phyloP scores from a whole-genome alignment of 768 basidiomycete species.

The Dentipellis fragilis region DNA sequence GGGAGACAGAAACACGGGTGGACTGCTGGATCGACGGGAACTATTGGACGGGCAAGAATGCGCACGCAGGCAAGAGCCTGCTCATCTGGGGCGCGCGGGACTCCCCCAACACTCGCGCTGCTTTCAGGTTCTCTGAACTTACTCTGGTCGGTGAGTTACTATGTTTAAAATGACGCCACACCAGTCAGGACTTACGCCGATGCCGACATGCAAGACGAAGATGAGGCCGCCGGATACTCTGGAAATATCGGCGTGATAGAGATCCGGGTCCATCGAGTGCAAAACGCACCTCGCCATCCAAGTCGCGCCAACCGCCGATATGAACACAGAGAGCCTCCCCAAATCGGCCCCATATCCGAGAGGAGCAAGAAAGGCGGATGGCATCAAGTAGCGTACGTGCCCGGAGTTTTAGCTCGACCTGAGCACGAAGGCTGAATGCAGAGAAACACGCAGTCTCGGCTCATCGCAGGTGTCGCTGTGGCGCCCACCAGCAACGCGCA shows the following conservation, averaged over 20 bases:
- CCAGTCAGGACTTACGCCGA: not conserved
- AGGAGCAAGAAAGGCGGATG: not conserved
- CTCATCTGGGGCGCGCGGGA: not conserved
- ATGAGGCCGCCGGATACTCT: not conserved
- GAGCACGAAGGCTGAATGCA: not conserved
- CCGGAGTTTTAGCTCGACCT: not conserved
- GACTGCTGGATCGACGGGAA: not conserved
- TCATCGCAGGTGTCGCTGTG: not conserved
- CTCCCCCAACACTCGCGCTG: not conserved
- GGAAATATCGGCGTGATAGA: not conserved
- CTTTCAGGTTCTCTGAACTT: not conserved
- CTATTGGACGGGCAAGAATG: not conserved
- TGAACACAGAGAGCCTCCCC: not conserved
- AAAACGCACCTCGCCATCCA: not conserved
- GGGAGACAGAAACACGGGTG: not conserved
- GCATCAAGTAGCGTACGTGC: not conserved
- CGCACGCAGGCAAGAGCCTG: not conserved
- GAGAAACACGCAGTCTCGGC: not conserved
- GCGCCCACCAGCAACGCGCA: not conserved
- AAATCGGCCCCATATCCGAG: not conserved
- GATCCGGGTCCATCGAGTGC: not conserved
- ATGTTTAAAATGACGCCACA: not conserved
- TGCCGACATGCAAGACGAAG: not conserved
- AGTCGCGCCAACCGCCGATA: not conserved
- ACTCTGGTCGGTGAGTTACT: not conserved